Percentiles rank a stretch among this genome's conserved stretches.
Evolutionary conservation across 2,329 filamentous ascomycete genomes (phyloP).

Genomic region (Madurella fahalii): DNA sequence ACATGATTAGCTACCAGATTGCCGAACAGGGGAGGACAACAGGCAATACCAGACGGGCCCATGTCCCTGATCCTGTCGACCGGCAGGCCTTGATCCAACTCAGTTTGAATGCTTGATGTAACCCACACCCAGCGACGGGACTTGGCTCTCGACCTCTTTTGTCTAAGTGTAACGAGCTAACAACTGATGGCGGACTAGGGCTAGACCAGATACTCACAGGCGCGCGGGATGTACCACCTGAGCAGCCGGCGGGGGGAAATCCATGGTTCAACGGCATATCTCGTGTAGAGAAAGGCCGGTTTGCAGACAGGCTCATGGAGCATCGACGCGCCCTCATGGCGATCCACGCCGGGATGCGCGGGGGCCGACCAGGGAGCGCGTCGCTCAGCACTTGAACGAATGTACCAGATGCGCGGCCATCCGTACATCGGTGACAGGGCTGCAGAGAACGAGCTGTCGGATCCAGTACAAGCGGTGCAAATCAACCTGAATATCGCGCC

Average conservation of each 20-base stretch:
- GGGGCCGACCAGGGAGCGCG: not conserved
- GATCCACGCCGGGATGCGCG: not conserved
- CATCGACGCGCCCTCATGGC: not conserved
- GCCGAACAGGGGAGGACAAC: constrained; percentile 27
- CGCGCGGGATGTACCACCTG: too few relatives aligned
- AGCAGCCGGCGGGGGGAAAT: too few relatives aligned
- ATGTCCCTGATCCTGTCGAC: not conserved
- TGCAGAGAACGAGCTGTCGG: constrained; percentile 6
- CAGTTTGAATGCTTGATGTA: not conserved
- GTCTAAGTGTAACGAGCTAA: not conserved
- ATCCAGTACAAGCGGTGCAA: not conserved
- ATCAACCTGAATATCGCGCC: constrained; percentile 10
- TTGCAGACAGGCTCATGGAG: not conserved
- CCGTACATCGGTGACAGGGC: constrained; percentile 10
- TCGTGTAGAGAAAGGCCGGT: not conserved
- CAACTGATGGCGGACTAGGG: too few relatives aligned
- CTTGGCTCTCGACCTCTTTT: not conserved
- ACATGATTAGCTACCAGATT: constrained; percentile 30
- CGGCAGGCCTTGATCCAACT: not conserved
- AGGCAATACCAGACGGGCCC: constrained; percentile 11
- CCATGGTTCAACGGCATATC: not conserved
- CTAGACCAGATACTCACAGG: too few relatives aligned
- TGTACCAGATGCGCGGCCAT: constrained; percentile 6
- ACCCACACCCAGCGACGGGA: constrained; percentile 3
- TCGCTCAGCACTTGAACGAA: too few relatives aligned